phyloP scores from a whole-genome alignment of 495 filamentous ascomycete species.

The Penicillium odoratum region DNA sequence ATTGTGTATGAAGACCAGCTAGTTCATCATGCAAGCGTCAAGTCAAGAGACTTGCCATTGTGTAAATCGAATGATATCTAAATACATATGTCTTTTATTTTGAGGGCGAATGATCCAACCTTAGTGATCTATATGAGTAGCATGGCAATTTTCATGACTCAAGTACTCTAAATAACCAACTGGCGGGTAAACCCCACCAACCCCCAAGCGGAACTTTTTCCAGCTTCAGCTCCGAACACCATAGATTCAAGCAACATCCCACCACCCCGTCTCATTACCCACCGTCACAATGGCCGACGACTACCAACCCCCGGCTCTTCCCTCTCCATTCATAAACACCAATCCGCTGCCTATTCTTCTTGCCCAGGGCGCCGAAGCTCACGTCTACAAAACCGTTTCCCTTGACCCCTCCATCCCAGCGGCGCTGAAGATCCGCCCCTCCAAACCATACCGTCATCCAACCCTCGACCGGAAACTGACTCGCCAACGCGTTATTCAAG shows the following conservation, averaged over 20 bases:
- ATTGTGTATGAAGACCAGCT: too few species aligned
- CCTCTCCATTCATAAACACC: conserved; percentile 62
- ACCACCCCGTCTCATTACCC: background rate
- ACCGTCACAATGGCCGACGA: conserved; percentile 6
- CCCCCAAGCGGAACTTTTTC: background rate
- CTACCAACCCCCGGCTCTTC: conserved; percentile 55
- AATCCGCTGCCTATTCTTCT: conserved; percentile 60
- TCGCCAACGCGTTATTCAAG: conserved; percentile 78
- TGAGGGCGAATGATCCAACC: background rate
- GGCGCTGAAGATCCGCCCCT: conserved; percentile 89
- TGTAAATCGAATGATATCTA: too few species aligned
- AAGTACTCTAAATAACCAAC: background rate
- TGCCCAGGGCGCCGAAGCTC: conserved; percentile 92
- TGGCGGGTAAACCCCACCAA: conserved; percentile 1
- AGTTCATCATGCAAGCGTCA: too few species aligned
- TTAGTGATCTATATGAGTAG: too few species aligned
- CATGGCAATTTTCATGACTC: too few species aligned
- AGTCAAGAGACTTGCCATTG: too few species aligned
- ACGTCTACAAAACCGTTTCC: conserved; percentile 84
- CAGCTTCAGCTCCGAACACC: background rate
- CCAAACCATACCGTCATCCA: conserved; percentile 91
- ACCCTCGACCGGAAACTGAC: conserved; percentile 86
- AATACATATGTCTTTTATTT: background rate
- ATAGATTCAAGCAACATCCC: background rate
- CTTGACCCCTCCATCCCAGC: conserved; percentile 66